Base-by-base conservation (phyloP, 169 alveolate genomes). In the Plasmodium chabaudi region DNA sequence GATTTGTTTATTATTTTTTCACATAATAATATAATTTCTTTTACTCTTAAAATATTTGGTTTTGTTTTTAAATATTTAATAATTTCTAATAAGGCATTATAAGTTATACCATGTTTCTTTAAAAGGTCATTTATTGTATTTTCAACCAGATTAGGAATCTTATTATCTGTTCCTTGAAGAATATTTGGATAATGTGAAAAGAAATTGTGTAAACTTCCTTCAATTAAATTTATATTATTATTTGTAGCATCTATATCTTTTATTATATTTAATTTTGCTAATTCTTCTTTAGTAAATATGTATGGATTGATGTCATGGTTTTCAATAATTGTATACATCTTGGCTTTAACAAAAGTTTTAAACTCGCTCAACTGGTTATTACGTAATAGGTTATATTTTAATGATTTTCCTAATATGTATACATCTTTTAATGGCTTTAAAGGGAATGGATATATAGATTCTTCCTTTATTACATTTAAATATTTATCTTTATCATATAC, bases 401-500 rank as follows among this genome's bases (percentile, higher is more conserved):
- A 21, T 25, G 27, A 64, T 77, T 77, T 77, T 15, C 65, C 34
- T 9, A 77, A 47, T n/a, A 63, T 60, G 7, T 77, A 77, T 3
- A 51, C n/a, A 21, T 77, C 88, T 44, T 77, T 77, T 9, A 77
- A 13, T 19, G 63, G 77, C 27, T 65, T 65, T 21, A 77, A 65
- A 21, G 34, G 25, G 56, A 63, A 77, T 0, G 88, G 88, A 21
- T 10, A 77, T 34, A 44, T 77, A 7, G 47, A 25, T 10, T 77
- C 77, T n/a, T 77, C 72, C 19, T 27, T 63, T 13, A 77, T 19
- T 2, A 77, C 77, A 0, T 69, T 27, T 15, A 77, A 46, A 15
- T 77, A 27, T 59, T 71, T 71, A 1, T 39, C 39, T 23, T 77
- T 63, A 10, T 77, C 88, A 56, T 39, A 63, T 0, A 69, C 49